Base-by-base conservation (phyloP, 2,329 filamentous ascomycete genomes). In the Helicocarpus griseus region DNA sequence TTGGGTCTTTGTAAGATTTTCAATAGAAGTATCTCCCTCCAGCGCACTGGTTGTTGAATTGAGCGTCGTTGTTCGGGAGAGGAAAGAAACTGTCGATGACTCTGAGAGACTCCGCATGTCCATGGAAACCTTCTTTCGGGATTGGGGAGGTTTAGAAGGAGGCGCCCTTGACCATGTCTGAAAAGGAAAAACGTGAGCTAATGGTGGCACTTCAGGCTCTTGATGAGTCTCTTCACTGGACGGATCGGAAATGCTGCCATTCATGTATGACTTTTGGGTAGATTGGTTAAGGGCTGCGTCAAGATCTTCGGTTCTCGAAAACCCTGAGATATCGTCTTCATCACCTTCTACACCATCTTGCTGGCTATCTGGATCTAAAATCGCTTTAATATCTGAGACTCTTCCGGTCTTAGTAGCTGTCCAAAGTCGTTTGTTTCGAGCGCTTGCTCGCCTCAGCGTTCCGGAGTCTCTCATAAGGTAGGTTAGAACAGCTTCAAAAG, bases 121-220 rank as follows among this genome's bases (percentile, higher is more conserved):
- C 86, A 96, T 86, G 0, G 89, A 87, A 0, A 97, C 91, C 58
- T 79, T 88, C 67, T 93, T 94, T 33, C 79, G 45, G 6, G 31
- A 24, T 36, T 19, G 45, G 6, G 31, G 3, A 6, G 26, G 2
- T 4, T 11, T 45, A 29, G 41, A 45, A 17, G 41, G 7, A 54
- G 44, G 2, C 72, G 67, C 2, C 66, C 63, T 29, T 62, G 75
- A 66, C 54, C 80, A 79, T 51, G 77, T 79, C 64, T 95, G 87
- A 56, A 95, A 97, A 0, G 90, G 91, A 60, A 96, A 96, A 1
- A 97, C 89, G 63, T 97, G 91, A 49, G 85, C 79, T 3, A 97
- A 72, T 24, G 49, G 24, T 17, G 67, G 66, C 33, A 61, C 61
- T 41, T 69, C 66, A 5, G 58, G 54, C 3, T 56, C 46, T 21